Evolutionary conservation across 2,329 filamentous ascomycete genomes (phyloP).

Genomic region (Chalaropsis ovoidea): DNA sequence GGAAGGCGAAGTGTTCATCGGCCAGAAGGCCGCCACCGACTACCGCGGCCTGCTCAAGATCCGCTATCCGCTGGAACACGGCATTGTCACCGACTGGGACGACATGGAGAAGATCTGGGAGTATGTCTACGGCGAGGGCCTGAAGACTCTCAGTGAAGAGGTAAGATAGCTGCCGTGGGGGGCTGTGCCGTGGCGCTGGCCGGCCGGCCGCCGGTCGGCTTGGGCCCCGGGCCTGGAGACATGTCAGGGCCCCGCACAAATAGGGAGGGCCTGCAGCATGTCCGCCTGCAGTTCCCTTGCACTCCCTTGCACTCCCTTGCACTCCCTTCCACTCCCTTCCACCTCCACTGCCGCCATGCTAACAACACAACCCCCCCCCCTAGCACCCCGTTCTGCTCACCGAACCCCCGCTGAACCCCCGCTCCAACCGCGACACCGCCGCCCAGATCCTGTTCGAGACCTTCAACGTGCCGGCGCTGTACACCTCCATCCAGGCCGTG

Average conservation of each 20-base stretch:
- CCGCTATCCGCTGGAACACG: slow-evolving; percentile 87
- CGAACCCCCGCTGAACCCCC: slow-evolving; percentile 88
- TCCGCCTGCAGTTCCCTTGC: too few relatives aligned
- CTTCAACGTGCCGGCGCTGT: slow-evolving; percentile 93
- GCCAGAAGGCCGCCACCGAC: slow-evolving; percentile 76
- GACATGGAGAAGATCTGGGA: slow-evolving; percentile 99
- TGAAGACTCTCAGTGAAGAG: slow-evolving; percentile 97
- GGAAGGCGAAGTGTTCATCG: slow-evolving; percentile 95
- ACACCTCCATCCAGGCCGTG: slow-evolving; percentile 94
- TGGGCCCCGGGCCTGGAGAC: neutral
- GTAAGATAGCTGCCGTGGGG: slow-evolving; percentile 35
- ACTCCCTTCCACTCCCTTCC: neutral
- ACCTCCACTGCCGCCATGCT: too few relatives aligned
- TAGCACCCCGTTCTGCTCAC: slow-evolving; percentile 92
- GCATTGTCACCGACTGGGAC: slow-evolving; percentile 98
- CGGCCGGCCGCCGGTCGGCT: neutral
- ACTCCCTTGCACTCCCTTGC: too few relatives aligned
- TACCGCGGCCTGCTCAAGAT: slow-evolving; percentile 91
- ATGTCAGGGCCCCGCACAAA: neutral
- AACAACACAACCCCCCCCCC: slow-evolving; percentile 26
- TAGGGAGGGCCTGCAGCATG: neutral
- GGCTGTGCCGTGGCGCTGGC: neutral
- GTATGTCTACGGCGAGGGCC: slow-evolving; percentile 87
- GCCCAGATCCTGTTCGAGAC: slow-evolving; percentile 98
- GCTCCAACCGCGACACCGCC: slow-evolving; percentile 88